Percentiles rank a stretch among this genome's conserved stretches.
Conservation (phyloP, 495 filamentous ascomycete genomes). For the Clavariopsis aquatica region DNA sequence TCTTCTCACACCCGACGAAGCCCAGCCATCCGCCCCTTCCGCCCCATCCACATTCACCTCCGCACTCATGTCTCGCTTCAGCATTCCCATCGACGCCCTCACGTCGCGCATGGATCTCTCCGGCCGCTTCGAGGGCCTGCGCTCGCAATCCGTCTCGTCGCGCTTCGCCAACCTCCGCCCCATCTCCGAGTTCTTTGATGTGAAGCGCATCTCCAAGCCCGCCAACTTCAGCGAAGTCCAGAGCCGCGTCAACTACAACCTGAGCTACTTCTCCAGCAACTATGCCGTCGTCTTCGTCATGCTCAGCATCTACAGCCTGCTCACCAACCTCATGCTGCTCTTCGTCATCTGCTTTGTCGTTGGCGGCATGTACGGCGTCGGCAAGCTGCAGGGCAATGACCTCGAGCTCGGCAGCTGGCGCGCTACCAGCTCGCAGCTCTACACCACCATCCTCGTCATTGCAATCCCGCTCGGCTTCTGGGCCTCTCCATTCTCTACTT, state of each 20-base stretch:
- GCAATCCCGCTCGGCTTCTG: conserved; percentile 79
- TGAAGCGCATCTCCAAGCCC: conserved; percentile 94
- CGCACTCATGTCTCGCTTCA: conserved; percentile 74
- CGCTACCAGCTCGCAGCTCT: conserved; percentile 90
- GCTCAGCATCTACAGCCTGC: conserved; percentile 90
- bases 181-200: conserved; percentile 88
- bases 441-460: conserved; percentile 80
- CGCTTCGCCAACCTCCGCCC: conserved; percentile 93
- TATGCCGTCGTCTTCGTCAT: conserved; percentile 92
- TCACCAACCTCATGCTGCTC: conserved; percentile 78
- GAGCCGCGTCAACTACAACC: conserved; percentile 94
- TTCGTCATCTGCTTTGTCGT: conserved; percentile 89
- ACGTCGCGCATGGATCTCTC: conserved; percentile 85
- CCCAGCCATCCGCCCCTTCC: neutral
- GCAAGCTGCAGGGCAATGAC: conserved; percentile 82
- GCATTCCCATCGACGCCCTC: conserved; percentile 85
- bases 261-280: conserved; percentile 97
- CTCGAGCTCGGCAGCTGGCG: conserved; percentile 79
- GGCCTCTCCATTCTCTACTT: conserved; percentile 76
- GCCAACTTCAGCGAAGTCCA: conserved; percentile 87
- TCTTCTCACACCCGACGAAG: conserved; percentile 14
- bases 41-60: neutral
- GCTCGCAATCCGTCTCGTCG: conserved; percentile 70
- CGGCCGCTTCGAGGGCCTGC: conserved; percentile 73
- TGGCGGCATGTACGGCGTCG: conserved; percentile 84